Base-by-base conservation (phyloP, 805 yeast species). In the Danielia reshetovae region DNA sequence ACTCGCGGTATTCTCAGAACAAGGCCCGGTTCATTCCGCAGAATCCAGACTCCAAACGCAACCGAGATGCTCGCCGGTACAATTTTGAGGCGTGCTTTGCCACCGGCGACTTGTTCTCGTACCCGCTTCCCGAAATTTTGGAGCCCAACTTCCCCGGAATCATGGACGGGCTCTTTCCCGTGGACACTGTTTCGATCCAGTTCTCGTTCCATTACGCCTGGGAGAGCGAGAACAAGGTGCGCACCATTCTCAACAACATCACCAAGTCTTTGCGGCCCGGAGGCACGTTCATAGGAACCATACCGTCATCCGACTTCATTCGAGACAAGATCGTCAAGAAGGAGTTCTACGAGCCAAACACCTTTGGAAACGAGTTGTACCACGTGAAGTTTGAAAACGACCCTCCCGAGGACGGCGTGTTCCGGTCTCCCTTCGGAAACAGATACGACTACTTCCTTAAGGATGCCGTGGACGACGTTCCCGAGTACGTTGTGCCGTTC, bases 401-500 rank as follows among this genome's bases (percentile, higher is more conserved):
- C 19, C 87, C 88, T 0, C 90, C 94, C n/a, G 65, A 63, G 31
- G 82, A 77, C 46, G 88, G 90, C 2, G 77, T 74, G 30, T 86
- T 85, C 52, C 64, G 77, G 7, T 74, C 80, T 1, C 85, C 93
- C 0, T 87, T 68, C 54, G 99, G 98, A 0, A 84, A 89, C 57
- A 70, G 76, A 49, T 93, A 93, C 58, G 77, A 75, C 35, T 93
- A 85, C 55, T 85, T 69, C 62, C 64, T 93, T 39, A 79, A 79
- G 45, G 98, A 93, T 62, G 98, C 99, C 0, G 90, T 93, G 31
- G 96, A 87, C 42, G 81, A 93, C 50, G 96, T 93, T 16, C 97
- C 97, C 0, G 99, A 93, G 54, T 93, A 84, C 52, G 94, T 93
- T 5, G 96, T 93, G 5, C 97, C 97, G 1, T 88, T 93, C 59